phyloP scores from a whole-genome alignment of 805 yeast species.

The Candida fluviatilis region DNA sequence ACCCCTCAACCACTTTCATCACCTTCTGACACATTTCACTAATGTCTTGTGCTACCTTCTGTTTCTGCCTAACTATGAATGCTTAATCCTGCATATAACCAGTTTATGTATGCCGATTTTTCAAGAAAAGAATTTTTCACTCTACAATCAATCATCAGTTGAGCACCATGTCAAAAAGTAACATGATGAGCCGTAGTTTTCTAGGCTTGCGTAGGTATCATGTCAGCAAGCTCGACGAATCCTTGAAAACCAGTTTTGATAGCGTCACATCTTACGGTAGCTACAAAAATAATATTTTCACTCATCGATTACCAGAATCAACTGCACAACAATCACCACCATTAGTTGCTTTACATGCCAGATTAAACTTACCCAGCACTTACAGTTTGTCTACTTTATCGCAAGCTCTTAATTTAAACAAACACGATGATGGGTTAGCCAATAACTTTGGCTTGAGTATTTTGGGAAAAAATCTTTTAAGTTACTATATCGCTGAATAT shows the following conservation, averaged over 20 bases:
- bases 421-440: conserved; percentile 43
- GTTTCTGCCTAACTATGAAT: too few relatives aligned
- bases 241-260: conserved; percentile 24
- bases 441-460: conserved; percentile 76
- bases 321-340: conserved; percentile 59
- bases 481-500: conserved; percentile 71
- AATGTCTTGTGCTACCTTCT: too few relatives aligned
- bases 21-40: too few relatives aligned
- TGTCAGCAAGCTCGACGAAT: conserved; percentile 18
- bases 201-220: conserved; percentile 12
- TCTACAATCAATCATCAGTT: neutral
- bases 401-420: conserved; percentile 66
- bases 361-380: conserved; percentile 59
- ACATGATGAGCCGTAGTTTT: neutral
- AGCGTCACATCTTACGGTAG: conserved; percentile 35
- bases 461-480: conserved; percentile 77
- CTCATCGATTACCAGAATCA: conserved; percentile 44
- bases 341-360: conserved; percentile 72
- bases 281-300: conserved; percentile 37
- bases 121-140: conserved; percentile 1
- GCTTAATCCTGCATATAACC: too few relatives aligned
- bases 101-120: too few relatives aligned
- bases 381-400: conserved; percentile 69
- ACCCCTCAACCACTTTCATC: neutral
- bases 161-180: neutral